Evolutionary conservation across 345 rosid genomes (phyloP).

Genomic region (Hevea brasiliensis): DNA sequence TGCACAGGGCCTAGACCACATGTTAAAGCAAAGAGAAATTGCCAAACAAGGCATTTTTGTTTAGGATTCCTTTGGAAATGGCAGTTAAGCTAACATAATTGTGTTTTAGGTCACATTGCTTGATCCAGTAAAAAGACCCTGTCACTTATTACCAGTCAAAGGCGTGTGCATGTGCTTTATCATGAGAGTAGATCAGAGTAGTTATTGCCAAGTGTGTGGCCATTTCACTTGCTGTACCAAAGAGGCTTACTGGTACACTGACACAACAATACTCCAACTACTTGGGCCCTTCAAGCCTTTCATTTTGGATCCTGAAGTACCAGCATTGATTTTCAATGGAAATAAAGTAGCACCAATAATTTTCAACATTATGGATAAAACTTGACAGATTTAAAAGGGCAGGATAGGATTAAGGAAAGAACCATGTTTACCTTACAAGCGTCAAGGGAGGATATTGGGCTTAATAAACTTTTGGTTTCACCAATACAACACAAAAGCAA

Average conservation of each 20-base stretch:
- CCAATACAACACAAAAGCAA: too few species aligned
- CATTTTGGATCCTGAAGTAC: not conserved
- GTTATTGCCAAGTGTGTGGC: not conserved
- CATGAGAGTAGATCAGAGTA: not conserved
- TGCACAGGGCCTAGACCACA: too few species aligned
- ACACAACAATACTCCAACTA: not conserved
- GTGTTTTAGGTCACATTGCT: not conserved
- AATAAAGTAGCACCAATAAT: too few species aligned
- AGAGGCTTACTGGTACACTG: not conserved
- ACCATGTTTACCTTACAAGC: too few species aligned
- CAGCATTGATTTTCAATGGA: not conserved
- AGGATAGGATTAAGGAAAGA: too few species aligned
- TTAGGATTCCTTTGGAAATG: not conserved
- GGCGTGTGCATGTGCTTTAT: not conserved
- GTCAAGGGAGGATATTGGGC: not conserved
- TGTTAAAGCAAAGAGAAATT: not conserved
- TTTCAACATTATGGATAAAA: not conserved
- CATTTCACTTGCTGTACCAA: not conserved
- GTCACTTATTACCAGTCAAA: not conserved
- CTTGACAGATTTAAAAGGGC: not conserved
- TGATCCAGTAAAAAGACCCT: not conserved
- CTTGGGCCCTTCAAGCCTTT: not conserved
- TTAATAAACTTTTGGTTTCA: not conserved
- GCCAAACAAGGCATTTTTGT: not conserved
- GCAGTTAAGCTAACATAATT: slow-evolving; percentile 6